phyloP scores from a whole-genome alignment of 192 early-diverging fungal species.

The Umbelopsis sp. region DNA sequence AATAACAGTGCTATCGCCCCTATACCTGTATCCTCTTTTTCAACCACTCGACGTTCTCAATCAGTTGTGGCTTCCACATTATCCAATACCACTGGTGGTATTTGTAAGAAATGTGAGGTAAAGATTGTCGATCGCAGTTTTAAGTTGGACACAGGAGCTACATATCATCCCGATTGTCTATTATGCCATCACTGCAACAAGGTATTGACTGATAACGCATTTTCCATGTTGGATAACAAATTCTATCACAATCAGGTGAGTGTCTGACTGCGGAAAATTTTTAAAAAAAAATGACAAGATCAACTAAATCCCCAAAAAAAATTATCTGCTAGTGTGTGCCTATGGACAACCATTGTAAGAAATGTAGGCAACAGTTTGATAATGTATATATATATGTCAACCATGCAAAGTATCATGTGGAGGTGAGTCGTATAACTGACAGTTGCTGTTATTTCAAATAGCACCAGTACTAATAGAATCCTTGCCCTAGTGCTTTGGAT shows the following conservation, averaged over 20 bases:
- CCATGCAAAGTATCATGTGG: slow-evolving; percentile 25
- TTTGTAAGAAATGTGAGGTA: neutral
- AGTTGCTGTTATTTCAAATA: neutral
- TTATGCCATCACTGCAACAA: slow-evolving; percentile 19
- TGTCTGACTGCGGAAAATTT: neutral
- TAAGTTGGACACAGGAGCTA: neutral
- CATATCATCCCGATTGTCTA: slow-evolving; percentile 32
- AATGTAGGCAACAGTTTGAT: neutral
- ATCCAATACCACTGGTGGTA: neutral
- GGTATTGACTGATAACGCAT: slow-evolving; percentile 20
- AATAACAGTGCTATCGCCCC: neutral
- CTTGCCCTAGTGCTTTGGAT: slow-evolving; percentile 31
- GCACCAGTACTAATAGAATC: neutral
- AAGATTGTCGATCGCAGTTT: neutral
- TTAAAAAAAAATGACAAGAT: neutral
- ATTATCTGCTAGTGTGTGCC: neutral
- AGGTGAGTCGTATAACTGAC: slow-evolving; percentile 13
- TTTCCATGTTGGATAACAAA: neutral
- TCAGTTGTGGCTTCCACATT: slow-evolving; percentile 3
- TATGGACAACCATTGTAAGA: neutral
- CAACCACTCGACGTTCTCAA: neutral
- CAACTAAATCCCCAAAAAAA: too few relatives aligned
- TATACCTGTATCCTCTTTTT: neutral
- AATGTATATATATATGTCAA: slow-evolving; percentile 17
- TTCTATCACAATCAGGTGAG: slow-evolving; percentile 1